phyloP scores from a whole-genome alignment of 139 green algal species.

The Chlorella vulgaris region DNA sequence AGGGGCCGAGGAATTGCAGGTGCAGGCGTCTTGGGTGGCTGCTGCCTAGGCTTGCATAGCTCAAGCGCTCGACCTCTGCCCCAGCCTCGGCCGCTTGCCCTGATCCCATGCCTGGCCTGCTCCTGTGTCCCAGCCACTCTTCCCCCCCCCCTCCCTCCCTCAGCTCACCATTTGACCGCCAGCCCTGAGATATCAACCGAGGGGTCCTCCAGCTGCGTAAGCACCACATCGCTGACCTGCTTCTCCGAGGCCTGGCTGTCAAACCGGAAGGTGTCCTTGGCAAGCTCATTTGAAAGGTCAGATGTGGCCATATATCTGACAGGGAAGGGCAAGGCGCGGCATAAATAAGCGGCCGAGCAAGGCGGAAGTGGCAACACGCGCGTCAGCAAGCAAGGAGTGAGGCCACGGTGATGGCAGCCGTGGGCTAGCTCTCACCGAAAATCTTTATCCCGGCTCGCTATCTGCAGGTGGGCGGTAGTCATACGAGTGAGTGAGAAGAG shows the following conservation, averaged over 20 bases:
- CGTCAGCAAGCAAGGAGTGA: not conserved
- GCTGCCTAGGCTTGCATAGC: not conserved
- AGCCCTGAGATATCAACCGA: slow-evolving; percentile 89
- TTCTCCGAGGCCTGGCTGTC: slow-evolving; percentile 71
- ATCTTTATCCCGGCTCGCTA: slow-evolving; percentile 52
- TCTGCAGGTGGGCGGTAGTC: slow-evolving; percentile 32
- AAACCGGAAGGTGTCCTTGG: slow-evolving; percentile 75
- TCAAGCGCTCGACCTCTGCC: no score
- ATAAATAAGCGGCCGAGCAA: not conserved
- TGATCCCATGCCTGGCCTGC: no score
- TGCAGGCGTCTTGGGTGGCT: not conserved
- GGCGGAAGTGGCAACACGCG: not conserved
- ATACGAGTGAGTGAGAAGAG: not conserved
- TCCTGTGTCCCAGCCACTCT: not conserved
- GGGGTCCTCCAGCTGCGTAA: slow-evolving; percentile 88
- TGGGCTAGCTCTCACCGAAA: slow-evolving; percentile 15
- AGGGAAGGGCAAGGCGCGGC: not conserved
- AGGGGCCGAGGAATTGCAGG: not conserved
- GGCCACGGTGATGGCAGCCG: not conserved
- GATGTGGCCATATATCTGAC: slow-evolving; percentile 93
- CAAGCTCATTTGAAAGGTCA: slow-evolving; percentile 88
- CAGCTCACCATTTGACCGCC: slow-evolving; percentile 86
- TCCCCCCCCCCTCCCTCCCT: not conserved
- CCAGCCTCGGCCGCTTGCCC: no score
- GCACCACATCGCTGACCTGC: slow-evolving; percentile 65